phyloP scores from a whole-genome alignment of 164 flowering plant species.

The Berberis vulgaris region DNA sequence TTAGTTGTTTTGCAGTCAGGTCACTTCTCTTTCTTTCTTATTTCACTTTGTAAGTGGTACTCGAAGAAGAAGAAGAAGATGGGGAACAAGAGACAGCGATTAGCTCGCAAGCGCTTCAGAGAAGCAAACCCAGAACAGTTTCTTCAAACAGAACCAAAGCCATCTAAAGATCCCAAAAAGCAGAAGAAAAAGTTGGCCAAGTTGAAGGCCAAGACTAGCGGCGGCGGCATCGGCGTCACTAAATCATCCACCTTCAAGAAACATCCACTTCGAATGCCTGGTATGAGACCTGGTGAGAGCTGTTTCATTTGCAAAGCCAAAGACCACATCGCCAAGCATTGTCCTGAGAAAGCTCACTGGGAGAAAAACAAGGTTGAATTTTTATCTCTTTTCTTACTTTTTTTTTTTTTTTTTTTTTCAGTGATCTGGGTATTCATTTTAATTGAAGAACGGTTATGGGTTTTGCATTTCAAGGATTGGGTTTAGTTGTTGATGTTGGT shows the following conservation, averaged over 20 bases:
- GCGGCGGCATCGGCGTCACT: slow-evolving; percentile 18
- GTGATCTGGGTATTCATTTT: background rate
- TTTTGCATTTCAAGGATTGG: background rate
- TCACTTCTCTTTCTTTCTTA: no score
- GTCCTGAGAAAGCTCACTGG: slow-evolving; percentile 79
- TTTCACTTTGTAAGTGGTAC: background rate
- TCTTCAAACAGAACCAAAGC: slow-evolving; percentile 49
- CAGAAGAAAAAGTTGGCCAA: slow-evolving; percentile 45
- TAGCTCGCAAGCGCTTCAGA: slow-evolving; percentile 32
- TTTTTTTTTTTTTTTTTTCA: background rate
- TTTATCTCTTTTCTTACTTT: background rate
- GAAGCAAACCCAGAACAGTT: slow-evolving; percentile 55
- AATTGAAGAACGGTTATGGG: background rate
- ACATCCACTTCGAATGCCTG: slow-evolving; percentile 78
- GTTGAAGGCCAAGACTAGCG: slow-evolving; percentile 40
- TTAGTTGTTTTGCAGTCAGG: no score
- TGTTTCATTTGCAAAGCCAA: slow-evolving; percentile 74
- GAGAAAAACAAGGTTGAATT: slow-evolving; percentile 64
- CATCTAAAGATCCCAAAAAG: slow-evolving; percentile 41
- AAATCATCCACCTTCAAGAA: slow-evolving; percentile 20
- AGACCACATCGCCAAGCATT: slow-evolving; percentile 78
- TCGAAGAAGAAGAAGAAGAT: slow-evolving; percentile 12
- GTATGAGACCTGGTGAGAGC: slow-evolving; percentile 88
- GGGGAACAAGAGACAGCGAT: slow-evolving; percentile 42
- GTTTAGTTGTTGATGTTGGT: background rate